Evolutionary conservation across 306 rosid species (phyloP), one percentile per base, ranked within the genome.

Genomic region (Pyrus pyrifolia): DNA sequence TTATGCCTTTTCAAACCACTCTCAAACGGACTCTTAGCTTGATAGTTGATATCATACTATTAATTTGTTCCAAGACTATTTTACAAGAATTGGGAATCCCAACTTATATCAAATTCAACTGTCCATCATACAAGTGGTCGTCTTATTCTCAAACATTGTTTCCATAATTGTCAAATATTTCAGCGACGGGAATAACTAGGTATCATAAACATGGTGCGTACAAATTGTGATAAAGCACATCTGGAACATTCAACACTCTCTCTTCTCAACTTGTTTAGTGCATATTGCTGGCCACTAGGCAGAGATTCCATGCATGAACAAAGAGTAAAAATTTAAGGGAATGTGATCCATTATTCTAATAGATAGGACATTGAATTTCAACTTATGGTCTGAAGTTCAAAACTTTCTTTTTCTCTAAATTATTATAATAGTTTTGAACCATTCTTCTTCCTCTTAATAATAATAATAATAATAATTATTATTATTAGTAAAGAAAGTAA

Each of bases 241-340:
- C 27, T 35, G 57, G 77, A 79, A 27, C 22, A 51, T 64, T 72
- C 66, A 65, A 15, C 46, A 27, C 67, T 59, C 30, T 45, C 18
- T 49, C 31, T 70, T 8, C 79, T 66, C 51, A 6, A 71, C 58
- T 9, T 62, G 68, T 44, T 72, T 51, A 76, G 52, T 70, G 25
- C 76, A 78, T 60, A 57, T 11, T 67, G 5, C 18, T 53, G 29
- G 21, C 9, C 5, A 57, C 67, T 1, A 27, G 19, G 53, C 53
- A 35, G 40, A 57, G 40, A 53, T 40, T 61, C 68, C 78, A 62
- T 73, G 78, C 74, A 73, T 38, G 53, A 77, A 70, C 63, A 4
- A 8, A 31, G 52, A 22, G 3, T 66, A 51, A 8, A 22, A 71
- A 27, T 21, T 21, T 8, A 55, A 55, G 25, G 11, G 14, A 49